These are phyloP conservation scores for Bipolaris bicolor DNA, from an alignment of 2,329 filamentous ascomycete genomes.

Conservation along the genomic window DNA sequence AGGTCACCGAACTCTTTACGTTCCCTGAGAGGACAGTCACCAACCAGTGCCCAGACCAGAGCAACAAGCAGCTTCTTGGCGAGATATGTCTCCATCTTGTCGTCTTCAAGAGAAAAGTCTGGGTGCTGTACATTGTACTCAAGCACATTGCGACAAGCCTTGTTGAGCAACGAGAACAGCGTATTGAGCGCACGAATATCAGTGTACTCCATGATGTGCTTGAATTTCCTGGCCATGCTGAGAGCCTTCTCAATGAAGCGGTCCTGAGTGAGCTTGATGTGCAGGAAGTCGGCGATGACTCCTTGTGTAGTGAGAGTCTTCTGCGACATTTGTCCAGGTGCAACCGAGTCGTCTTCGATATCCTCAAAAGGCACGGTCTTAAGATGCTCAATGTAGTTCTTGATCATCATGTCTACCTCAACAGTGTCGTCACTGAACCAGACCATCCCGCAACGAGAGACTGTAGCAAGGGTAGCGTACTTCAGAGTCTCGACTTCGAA, in stretches of 20 bases:
- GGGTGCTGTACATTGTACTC: conserved; percentile 95
- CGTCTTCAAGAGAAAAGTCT: conserved; percentile 89
- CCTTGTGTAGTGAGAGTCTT: conserved; percentile 80
- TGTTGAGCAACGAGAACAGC: conserved; percentile 93
- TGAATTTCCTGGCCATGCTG: conserved; percentile 75
- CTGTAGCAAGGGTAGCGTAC: conserved; percentile 97
- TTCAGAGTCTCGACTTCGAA: conserved; percentile 98
- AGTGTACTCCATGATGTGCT: conserved; percentile 99
- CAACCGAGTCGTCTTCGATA: conserved; percentile 86
- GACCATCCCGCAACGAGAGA: conserved; percentile 99
- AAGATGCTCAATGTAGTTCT: conserved; percentile 85
- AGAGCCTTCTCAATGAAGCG: conserved; percentile 81
- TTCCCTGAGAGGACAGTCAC: conserved; percentile 87
- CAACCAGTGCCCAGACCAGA: conserved; percentile 93
- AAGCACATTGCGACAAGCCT: conserved; percentile 86
- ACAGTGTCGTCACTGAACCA: conserved; percentile 99
- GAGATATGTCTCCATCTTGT: conserved; percentile 87
- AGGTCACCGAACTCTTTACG: conserved; percentile 89
- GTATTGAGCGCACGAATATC: conserved; percentile 88
- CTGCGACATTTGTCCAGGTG: conserved; percentile 56
- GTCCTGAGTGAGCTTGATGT: conserved; percentile 76
- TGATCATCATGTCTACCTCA: conserved; percentile 87
- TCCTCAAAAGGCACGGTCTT: conserved; percentile 89
- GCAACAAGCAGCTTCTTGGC: conserved; percentile 94
- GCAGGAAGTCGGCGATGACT: conserved; percentile 79